Evolutionary conservation across 2,329 filamentous ascomycete genomes (phyloP).

Genomic region (Kalmusia sp.): DNA sequence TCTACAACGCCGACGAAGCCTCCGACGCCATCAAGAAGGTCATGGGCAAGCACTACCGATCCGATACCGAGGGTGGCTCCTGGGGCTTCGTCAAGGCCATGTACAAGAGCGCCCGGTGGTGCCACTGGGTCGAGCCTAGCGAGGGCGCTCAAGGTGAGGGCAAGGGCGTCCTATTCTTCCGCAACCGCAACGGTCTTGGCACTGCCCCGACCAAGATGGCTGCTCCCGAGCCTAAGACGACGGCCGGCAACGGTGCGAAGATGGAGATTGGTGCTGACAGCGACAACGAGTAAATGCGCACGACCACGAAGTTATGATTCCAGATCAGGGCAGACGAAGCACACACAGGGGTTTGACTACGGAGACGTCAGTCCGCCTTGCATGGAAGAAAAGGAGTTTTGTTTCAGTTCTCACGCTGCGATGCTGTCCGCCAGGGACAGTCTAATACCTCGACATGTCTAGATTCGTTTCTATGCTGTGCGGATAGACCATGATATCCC

Average conservation of each 20-base stretch:
- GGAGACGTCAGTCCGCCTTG: neutral
- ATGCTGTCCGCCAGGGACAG: neutral
- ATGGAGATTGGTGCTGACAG: constrained; percentile 44
- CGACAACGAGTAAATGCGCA: constrained; percentile 37
- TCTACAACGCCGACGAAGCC: constrained; percentile 95
- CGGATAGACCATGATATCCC: constrained; percentile 5
- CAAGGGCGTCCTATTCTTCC: constrained; percentile 90
- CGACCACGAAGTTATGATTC: constrained; percentile 6
- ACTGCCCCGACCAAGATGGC: constrained; percentile 58
- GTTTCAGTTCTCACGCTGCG: neutral
- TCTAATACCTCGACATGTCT: constrained; percentile 2
- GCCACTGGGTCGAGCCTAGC: constrained; percentile 97
- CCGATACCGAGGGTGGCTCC: constrained; percentile 77
- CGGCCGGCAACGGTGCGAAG: constrained; percentile 41
- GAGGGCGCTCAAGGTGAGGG: constrained; percentile 80
- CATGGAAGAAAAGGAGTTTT: constrained; percentile 4
- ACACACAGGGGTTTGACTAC: neutral
- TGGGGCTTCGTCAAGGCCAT: constrained; percentile 82
- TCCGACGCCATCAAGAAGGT: constrained; percentile 91
- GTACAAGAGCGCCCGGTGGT: constrained; percentile 82
- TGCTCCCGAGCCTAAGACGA: constrained; percentile 34
- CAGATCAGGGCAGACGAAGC: too few species aligned
- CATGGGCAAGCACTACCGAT: constrained; percentile 95
- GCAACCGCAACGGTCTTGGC: constrained; percentile 90
- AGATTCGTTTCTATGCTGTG: neutral